Base-by-base conservation (phyloP, 2,329 filamentous ascomycete species). In the Phialemonium atrogriseum region DNA sequence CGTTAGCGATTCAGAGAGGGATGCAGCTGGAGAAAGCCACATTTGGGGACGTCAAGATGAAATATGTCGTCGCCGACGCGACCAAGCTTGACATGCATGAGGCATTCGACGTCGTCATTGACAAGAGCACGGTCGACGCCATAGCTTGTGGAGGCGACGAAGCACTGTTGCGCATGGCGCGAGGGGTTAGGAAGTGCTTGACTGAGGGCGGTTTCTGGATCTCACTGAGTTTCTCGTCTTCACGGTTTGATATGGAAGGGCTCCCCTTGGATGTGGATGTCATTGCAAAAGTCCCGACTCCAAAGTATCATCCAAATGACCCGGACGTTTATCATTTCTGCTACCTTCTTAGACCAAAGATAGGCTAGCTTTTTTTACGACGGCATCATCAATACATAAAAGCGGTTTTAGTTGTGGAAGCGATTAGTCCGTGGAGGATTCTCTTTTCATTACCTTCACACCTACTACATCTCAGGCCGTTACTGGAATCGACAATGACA, bases 71-170 rank as follows among this genome's bases (percentile, higher is more conserved):
- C 2, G 62, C 58, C 4, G 65, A 70, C 35, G 63, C 49, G n/a
- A 69, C 64, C 1, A 50, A 50, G 30, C 47, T 68, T 1, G 36
- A 46, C 23, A 13, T 50, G 7, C 24, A 17, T 4, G 24, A 15
- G 6, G 32, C 35, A 12, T 69, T 59, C 25, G 52, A 66, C 30
- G 44, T 70, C 5, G 52, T 66, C 4, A 36, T 70, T 10, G 67
- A 71, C 42, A 70, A 70, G 43, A 60, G 64, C 46, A 68, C 66
- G 1, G 60, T 47, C 4, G 67, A 70, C 26, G 65, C 66, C 3
- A 49, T 70, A 5, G 57, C 65, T 1, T 70, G 66, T 25, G 64
- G 54, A 10, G 66, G 60, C 5, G 50, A 51, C 4, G 51, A 46
- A 6, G 45, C 53, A 2, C 27, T 69, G 2, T 38, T 50, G 16